Percentiles rank a stretch among this genome's conserved stretches.
Evolutionary conservation across 306 rosid genomes (phyloP).

Genomic region (Oemleria cerasiformis): DNA sequence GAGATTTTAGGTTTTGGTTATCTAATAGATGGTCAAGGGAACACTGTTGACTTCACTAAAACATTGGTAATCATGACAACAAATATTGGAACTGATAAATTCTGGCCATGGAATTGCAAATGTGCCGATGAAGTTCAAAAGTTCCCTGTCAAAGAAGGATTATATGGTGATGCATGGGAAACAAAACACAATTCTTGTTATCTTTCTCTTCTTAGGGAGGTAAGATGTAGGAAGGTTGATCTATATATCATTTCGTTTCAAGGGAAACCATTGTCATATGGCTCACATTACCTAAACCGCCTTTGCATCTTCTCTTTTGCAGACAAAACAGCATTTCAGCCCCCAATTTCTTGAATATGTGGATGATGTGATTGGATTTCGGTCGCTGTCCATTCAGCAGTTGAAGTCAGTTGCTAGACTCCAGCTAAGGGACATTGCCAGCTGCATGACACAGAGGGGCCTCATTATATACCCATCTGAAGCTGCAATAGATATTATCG

Average conservation of each 20-base stretch:
- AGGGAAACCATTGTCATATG: background rate
- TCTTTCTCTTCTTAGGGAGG: slow-evolving; percentile 24
- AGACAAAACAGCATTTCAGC: slow-evolving; percentile 21
- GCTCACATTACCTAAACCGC: background rate
- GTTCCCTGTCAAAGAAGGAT: slow-evolving; percentile 17
- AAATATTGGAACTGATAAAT: slow-evolving; percentile 20
- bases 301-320: slow-evolving; percentile 5
- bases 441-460: slow-evolving; percentile 19
- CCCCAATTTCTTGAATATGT: slow-evolving; percentile 16
- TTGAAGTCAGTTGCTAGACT: slow-evolving; percentile 23
- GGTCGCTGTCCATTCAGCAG: slow-evolving; percentile 20
- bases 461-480: slow-evolving; percentile 21
- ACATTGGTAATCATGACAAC: slow-evolving; percentile 21
- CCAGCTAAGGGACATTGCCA: slow-evolving; percentile 22
- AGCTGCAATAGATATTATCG: slow-evolving; percentile 19
- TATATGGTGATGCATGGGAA: slow-evolving; percentile 24
- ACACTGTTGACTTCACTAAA: slow-evolving; percentile 13
- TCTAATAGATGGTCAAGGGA: slow-evolving; percentile 21
- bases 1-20: slow-evolving; percentile 18
- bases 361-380: slow-evolving; percentile 27
- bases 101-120: slow-evolving; percentile 26
- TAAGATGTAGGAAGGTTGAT: background rate
- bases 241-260: background rate
- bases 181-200: slow-evolving; percentile 18
- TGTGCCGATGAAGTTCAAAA: slow-evolving; percentile 24